Percentiles rank a stretch among this genome's conserved stretches.
Evolutionary conservation across 2,329 filamentous ascomycete genomes (phyloP).

Genomic region (Claviceps capensis): DNA sequence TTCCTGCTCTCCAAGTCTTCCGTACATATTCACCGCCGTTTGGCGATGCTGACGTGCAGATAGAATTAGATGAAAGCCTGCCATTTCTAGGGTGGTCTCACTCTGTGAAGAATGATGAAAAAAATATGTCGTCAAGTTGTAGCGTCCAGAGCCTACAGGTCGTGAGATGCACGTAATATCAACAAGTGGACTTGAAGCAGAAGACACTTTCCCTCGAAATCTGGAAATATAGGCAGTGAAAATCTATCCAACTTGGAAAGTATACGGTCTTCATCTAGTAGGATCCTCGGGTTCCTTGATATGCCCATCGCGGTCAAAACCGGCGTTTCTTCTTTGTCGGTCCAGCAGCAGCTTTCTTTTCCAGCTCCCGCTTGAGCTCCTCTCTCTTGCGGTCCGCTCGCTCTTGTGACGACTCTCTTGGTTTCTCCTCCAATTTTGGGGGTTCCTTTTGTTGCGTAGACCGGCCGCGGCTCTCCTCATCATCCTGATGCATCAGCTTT

Average conservation of each 20-base stretch:
- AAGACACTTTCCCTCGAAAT: neutral
- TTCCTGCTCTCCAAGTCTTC: neutral
- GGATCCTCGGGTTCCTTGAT: neutral
- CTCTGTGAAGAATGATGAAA: neutral
- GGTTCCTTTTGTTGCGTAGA: conserved; percentile 10
- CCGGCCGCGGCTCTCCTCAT: conserved; percentile 13
- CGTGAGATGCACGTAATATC: neutral
- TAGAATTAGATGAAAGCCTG: neutral
- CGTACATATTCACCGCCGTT: neutral
- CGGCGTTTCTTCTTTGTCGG: conserved; percentile 43
- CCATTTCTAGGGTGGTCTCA: neutral
- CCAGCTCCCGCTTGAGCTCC: conserved; percentile 37
- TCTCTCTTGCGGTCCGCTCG: conserved; percentile 35
- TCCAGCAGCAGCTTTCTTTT: conserved; percentile 33
- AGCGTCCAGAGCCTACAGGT: neutral
- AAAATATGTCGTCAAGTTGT: too few species aligned
- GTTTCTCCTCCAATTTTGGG: conserved; percentile 15
- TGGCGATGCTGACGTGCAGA: neutral
- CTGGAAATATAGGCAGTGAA: neutral
- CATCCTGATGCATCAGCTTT: conserved; percentile 8
- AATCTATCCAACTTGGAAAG: neutral
- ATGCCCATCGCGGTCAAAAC: conserved; percentile 23
- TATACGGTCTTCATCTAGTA: neutral
- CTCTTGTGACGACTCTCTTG: conserved; percentile 30
- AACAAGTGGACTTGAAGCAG: neutral